Base-by-base conservation (phyloP, 768 basidiomycete genomes). In the Tricholoma furcatifolium region DNA sequence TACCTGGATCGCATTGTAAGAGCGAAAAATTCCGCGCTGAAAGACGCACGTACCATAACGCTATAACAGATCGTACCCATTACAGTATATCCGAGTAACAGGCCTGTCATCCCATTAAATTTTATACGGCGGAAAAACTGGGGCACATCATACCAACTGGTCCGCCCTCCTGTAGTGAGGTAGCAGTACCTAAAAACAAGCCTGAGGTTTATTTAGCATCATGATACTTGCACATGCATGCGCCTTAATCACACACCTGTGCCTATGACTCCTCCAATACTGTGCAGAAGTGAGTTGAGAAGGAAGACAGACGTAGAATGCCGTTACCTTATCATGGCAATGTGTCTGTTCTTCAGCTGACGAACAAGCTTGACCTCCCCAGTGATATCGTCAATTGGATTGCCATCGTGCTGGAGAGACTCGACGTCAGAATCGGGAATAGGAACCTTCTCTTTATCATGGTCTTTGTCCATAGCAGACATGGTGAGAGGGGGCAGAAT, bases 301-400 rank as follows among this genome's bases (percentile, higher is more conserved):
- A 60, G 39, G 24, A 35, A 38, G 8, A 21, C 27, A 34, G 1
- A 41, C 27, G 40, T 9, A 2, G 15, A 21, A 23, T 38, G 36
- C 41, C 8, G 24, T 39, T 38, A 34, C 85, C 87, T 88, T 59
- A 91, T 90, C 88, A 91, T 89, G 45, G 88, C 85, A 54, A 91
- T 77, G 64, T 91, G 90, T 14, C 89, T 75, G 61, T 88, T 89
- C 66, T 87, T 87, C 58, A 87, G 70, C 66, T 87, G 84, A 43
- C 85, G 77, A 10, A 77, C 70, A 36, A 86, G 80, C 40, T 66
- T 66, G 51, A 51, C 55, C 30, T 64, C 58, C 2, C 55, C 56
- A 23, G 51, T 48, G 36, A 27, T 30, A 20, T 59, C 55, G 43
- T 62, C 55, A 14, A 53, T 46, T n/a, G 54, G 51, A 43, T 55